These are phyloP conservation scores for Flueggea neowawraea DNA, from an alignment of 441 rosid genomes.

Conservation along the genomic window DNA sequence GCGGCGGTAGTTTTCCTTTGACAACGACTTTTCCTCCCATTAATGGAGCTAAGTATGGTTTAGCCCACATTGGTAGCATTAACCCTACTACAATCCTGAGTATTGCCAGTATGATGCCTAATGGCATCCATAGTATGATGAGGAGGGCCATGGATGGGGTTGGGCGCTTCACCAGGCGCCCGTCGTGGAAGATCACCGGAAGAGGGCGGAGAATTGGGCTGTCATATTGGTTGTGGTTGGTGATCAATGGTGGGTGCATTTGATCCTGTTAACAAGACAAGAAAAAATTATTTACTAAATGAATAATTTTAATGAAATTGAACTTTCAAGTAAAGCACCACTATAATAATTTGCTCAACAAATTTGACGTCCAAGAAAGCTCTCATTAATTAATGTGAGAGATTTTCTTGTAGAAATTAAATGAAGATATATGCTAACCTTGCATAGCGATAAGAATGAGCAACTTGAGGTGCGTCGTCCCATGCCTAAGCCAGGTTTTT, in stretches of 20 bases:
- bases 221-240: slow-evolving; percentile 18
- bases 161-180: slow-evolving; percentile 83
- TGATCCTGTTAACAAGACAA: slow-evolving; percentile 39
- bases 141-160: slow-evolving; percentile 65
- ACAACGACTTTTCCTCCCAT: slow-evolving; percentile 63
- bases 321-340: too few relatives aligned
- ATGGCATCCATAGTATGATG: slow-evolving; percentile 80
- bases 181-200: slow-evolving; percentile 92
- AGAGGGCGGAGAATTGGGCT: slow-evolving; percentile 44
- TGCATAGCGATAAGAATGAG: slow-evolving; percentile 51
- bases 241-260: slow-evolving; percentile 44
- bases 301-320: too few relatives aligned
- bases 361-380: too few relatives aligned
- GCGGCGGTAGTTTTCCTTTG: slow-evolving; percentile 77
- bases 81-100: slow-evolving; percentile 47
- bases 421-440: slow-evolving; percentile 31
- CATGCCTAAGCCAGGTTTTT: slow-evolving; percentile 47
- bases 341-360: too few relatives aligned
- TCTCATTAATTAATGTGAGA: background rate
- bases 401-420: background rate
- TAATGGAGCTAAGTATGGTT: slow-evolving; percentile 48
- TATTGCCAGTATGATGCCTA: slow-evolving; percentile 61
- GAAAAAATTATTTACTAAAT: background rate
- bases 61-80: slow-evolving; percentile 60
- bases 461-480: slow-evolving; percentile 29